phyloP scores from a whole-genome alignment of 768 basidiomycete species.

The Lentinula aciculospora region DNA sequence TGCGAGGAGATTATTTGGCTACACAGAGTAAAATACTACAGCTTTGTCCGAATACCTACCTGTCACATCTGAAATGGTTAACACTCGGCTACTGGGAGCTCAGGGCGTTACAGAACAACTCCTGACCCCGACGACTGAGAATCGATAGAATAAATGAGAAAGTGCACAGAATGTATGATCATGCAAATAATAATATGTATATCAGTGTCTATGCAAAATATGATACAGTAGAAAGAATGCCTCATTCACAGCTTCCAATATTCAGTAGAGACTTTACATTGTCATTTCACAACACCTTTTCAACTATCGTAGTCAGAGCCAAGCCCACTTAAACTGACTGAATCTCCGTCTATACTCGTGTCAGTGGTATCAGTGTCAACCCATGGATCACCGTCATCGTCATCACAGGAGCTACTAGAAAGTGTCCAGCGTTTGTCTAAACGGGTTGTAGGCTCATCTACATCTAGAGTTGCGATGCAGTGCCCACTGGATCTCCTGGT shows the following conservation, averaged over 20 bases:
- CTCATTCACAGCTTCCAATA: too few species aligned
- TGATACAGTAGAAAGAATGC: not conserved
- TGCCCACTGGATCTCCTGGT: not conserved
- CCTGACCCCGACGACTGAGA: not conserved
- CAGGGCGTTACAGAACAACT: not conserved
- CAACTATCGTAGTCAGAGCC: not conserved
- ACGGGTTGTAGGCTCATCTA: not conserved
- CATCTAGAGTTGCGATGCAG: not conserved
- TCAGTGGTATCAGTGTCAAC: constrained; percentile 8
- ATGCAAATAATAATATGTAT: not conserved
- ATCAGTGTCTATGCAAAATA: not conserved
- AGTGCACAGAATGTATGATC: not conserved
- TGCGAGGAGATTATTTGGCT: not conserved
- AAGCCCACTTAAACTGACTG: not conserved
- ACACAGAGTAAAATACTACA: not conserved
- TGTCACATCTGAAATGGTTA: not conserved
- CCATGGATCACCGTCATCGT: constrained; percentile 3
- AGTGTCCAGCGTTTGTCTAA: not conserved
- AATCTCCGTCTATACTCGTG: constrained; percentile 4
- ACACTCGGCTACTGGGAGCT: not conserved
- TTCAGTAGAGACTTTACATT: too few species aligned
- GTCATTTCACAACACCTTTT: too few species aligned
- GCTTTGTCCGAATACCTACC: not conserved
- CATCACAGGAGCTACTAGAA: not conserved
- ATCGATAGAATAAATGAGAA: not conserved